Evolutionary conservation across 352 stramenopile genomes (phyloP).

Genomic region (Elongisporangium anandrum): DNA sequence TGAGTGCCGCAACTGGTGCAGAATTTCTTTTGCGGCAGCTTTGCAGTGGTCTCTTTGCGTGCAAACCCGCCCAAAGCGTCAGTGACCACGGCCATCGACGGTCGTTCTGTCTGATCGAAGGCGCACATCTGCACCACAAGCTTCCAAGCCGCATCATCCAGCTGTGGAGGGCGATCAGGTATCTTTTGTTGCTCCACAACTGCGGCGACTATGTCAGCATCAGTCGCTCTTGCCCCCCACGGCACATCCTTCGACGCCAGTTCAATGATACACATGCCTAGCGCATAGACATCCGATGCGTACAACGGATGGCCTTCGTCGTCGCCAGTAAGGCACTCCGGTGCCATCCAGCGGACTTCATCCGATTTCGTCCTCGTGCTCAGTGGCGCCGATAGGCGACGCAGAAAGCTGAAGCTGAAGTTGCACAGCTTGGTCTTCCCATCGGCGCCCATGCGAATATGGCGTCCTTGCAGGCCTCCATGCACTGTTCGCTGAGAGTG

Average conservation of each 20-base stretch:
- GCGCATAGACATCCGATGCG: constrained; percentile 10
- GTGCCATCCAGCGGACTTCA: constrained; percentile 9
- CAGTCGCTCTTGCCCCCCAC: background rate
- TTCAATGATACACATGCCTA: constrained; percentile 23
- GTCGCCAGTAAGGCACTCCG: constrained; percentile 3
- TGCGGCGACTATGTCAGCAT: constrained; percentile 2
- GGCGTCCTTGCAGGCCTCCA: background rate
- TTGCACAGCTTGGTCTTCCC: background rate
- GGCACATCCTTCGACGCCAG: constrained; percentile 9
- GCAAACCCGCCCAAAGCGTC: background rate
- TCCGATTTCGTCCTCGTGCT: background rate
- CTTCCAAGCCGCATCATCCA: constrained; percentile 15
- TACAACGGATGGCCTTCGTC: constrained; percentile 1
- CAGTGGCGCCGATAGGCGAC: background rate
- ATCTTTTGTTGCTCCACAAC: constrained; percentile 5
- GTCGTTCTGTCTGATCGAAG: background rate
- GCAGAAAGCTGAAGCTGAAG: background rate
- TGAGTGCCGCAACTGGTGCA: background rate
- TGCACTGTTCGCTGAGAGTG: background rate
- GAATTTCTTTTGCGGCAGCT: background rate
- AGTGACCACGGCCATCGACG: background rate
- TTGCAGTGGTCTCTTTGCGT: background rate
- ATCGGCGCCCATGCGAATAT: background rate
- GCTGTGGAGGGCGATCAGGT: constrained; percentile 3
- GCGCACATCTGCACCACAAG: constrained; percentile 9